Base-by-base conservation (phyloP, 2,329 filamentous ascomycete species). In the Metarhizium brunneum region DNA sequence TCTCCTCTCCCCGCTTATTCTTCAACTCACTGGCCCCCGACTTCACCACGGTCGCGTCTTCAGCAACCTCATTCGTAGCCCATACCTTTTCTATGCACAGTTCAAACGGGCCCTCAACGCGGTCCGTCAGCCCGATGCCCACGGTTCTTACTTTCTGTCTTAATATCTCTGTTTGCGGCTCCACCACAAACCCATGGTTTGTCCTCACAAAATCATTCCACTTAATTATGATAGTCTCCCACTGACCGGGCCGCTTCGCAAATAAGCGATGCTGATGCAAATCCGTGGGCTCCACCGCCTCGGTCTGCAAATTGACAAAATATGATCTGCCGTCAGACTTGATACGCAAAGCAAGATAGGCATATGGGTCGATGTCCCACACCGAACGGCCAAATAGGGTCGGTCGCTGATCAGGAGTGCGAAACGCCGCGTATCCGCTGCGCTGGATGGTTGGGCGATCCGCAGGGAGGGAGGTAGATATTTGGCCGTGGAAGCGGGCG, bases 181-280 rank as follows among this genome's bases (percentile, higher is more conserved):
- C 92, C 5, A 96, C 86, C 1, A 95, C 90, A 64, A 89, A 84
- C 6, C 94, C 94, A 66, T 95, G 84, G 67, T 96, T 97, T 14
- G 94, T 99, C 60, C 94, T 81, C 57, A 99, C 92, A 72, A 99
- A 97, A 61, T 95, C 90, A 63, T 86, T 87, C 81, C 92, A 94
- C 59, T 87, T 88, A 60, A 99, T 87, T 50, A 95, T 71, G n/a
- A 96, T 82, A 2, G 94, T 96, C 77, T 99, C 92, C 94, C 94
- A 99, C 64, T 92, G 81, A 1, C 91, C 91, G 0, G 88, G 85
- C 8, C 83, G 82, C 65, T 85, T 86, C 8, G 87, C 80, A 63
- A 90, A 95, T 4, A 99, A 73, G 52, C 94, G 80, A 71, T 99
- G 94, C 69, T 99, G 94, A 70, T 97, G 94, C 60, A 99, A 78